These are phyloP conservation scores for Furculomyces boomerangus DNA, from an alignment of 371 early-diverging fungal species.

Conservation along the genomic window DNA sequence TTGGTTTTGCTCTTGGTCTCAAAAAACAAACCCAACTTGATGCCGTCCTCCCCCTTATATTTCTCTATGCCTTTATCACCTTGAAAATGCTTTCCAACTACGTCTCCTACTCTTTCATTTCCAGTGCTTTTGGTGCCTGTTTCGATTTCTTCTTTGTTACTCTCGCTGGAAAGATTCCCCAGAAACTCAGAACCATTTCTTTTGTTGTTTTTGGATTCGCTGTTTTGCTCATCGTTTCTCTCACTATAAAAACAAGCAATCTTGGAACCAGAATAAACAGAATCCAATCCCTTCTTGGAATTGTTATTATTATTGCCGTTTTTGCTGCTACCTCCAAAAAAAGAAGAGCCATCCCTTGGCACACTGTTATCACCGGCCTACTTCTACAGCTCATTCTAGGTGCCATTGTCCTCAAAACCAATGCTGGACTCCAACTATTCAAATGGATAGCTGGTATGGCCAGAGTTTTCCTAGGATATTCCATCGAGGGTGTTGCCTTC, in stretches of 20 bases:
- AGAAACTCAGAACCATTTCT: conserved; percentile 5
- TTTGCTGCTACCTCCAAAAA: conserved; percentile 38
- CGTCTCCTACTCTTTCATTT: conserved; percentile 25
- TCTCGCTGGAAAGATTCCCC: conserved; percentile 7
- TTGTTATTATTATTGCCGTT: conserved; percentile 37
- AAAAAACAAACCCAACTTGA: conserved; percentile 21
- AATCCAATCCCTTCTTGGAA: conserved; percentile 54
- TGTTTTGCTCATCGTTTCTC: conserved; percentile 29
- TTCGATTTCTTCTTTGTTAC: conserved; percentile 5
- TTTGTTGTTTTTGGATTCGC: conserved; percentile 29
- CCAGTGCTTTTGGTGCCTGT: conserved; percentile 21
- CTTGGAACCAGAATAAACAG: conserved; percentile 45
- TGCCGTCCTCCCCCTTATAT: conserved; percentile 25
- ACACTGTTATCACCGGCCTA: conserved; percentile 53
- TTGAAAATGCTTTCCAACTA: conserved; percentile 34
- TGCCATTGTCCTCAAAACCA: conserved; percentile 56
- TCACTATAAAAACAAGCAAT: conserved; percentile 27
- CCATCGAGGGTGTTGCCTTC: conserved; percentile 43
- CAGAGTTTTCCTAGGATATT: conserved; percentile 42
- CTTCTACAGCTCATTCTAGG: conserved; percentile 63
- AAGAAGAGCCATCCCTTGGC: conserved; percentile 46
- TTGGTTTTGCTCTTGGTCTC: conserved; percentile 25
- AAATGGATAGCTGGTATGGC: conserved; percentile 45
- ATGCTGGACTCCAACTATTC: conserved; percentile 60
- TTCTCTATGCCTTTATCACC: conserved; percentile 37